phyloP scores from a whole-genome alignment of 306 rosid genomes.

The Pyrus pyrifolia region DNA sequence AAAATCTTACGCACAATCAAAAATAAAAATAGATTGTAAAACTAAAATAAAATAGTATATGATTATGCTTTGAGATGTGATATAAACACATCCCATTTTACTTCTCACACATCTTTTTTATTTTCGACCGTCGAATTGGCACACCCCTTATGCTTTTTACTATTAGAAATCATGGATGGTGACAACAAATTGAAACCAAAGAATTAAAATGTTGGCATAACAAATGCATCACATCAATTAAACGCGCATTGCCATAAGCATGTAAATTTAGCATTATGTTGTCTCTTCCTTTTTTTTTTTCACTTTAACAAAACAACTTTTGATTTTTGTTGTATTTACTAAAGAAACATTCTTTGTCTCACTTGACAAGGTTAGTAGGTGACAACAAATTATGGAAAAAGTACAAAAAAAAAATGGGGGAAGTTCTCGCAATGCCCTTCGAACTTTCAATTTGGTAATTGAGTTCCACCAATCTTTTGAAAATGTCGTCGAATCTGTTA shows the following conservation, averaged over 20 bases:
- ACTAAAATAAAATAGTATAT: neutral
- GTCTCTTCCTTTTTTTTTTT: neutral
- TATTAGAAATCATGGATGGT: neutral
- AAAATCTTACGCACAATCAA: rapidly evolving
- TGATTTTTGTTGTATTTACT: neutral
- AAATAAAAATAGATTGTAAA: neutral
- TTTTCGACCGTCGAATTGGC: too few species aligned
- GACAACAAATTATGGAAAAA: neutral
- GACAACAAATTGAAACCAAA: neutral
- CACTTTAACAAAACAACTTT: neutral
- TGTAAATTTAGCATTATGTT: conserved; percentile 3
- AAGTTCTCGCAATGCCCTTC: neutral
- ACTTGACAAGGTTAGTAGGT: neutral
- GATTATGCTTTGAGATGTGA: neutral
- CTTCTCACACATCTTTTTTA: too few species aligned
- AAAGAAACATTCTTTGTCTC: conserved; percentile 15
- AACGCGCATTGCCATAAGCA: neutral
- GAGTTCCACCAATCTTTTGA: too few species aligned
- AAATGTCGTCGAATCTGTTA: too few species aligned
- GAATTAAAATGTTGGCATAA: neutral
- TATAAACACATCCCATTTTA: too few species aligned
- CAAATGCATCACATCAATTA: neutral
- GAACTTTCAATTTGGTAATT: too few species aligned
- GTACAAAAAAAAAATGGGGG: neutral
- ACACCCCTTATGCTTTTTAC: neutral